These are phyloP conservation scores for Podaxis rugospora DNA, from an alignment of 768 basidiomycete genomes.

Conservation along the genomic window DNA sequence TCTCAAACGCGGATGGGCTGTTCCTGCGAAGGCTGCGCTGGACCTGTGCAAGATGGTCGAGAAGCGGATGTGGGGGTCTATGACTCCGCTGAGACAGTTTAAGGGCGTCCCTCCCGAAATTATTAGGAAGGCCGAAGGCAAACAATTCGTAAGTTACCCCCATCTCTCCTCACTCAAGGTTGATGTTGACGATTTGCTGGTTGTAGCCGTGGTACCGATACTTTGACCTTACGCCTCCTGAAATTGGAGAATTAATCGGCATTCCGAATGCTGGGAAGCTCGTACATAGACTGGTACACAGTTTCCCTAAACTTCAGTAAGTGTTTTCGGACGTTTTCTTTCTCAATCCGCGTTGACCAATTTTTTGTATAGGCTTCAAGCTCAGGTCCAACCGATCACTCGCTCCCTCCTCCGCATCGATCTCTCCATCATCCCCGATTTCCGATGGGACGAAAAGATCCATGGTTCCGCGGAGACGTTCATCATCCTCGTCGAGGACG, in stretches of 20 bases:
- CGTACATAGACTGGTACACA: conserved; percentile 91
- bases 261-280: conserved; percentile 90
- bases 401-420: conserved; percentile 90
- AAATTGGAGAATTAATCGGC: conserved; percentile 93
- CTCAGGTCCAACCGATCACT: conserved; percentile 96
- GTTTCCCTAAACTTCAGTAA: conserved; percentile 91
- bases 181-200: neutral
- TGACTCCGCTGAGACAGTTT: conserved; percentile 97
- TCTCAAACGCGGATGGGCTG: conserved; percentile 96
- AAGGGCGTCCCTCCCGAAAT: conserved; percentile 85
- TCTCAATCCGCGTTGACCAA: neutral
- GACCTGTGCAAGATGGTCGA: conserved; percentile 97
- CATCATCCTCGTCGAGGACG: conserved; percentile 93
- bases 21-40: conserved; percentile 85
- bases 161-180: neutral
- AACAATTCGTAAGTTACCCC: conserved; percentile 77
- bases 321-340: conserved; percentile 18
- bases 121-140: conserved; percentile 87
- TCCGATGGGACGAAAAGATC: conserved; percentile 95
- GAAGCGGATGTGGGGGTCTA: conserved; percentile 91
- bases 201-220: conserved; percentile 91
- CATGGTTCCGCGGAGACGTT: conserved; percentile 89
- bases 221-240: conserved; percentile 87
- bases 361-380: conserved; percentile 59
- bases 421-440: conserved; percentile 93